Conservation (phyloP, 2,329 filamentous ascomycete genomes). For the Apiospora phragmitis region DNA sequence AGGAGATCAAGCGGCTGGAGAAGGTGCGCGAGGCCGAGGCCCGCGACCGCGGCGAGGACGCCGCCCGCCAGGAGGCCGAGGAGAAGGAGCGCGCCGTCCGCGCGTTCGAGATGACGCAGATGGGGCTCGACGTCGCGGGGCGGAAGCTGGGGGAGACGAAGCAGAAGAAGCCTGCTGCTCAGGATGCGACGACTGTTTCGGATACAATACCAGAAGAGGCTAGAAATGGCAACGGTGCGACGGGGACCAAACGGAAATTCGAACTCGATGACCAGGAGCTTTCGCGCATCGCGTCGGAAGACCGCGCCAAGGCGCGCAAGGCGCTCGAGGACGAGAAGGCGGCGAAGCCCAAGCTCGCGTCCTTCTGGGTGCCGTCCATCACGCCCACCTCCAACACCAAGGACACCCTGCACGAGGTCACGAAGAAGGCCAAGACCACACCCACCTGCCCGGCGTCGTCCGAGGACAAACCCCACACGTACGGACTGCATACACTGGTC, state of each 20-base stretch:
- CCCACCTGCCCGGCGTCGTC: conserved; percentile 78
- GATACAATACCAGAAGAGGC: neutral
- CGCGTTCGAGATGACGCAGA: conserved; percentile 85
- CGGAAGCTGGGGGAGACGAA: conserved; percentile 28
- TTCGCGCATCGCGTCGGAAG: conserved; percentile 66
- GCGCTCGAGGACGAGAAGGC: conserved; percentile 65
- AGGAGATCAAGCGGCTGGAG: conserved; percentile 83
- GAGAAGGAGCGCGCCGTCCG: conserved; percentile 68
- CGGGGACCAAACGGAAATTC: conserved; percentile 71
- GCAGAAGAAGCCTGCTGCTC: conserved; percentile 21
- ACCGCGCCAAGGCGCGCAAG: conserved; percentile 68
- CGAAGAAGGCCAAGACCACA: conserved; percentile 63
- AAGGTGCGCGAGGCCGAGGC: conserved; percentile 62
- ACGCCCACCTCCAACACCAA: conserved; percentile 69
- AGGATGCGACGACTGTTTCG: neutral
- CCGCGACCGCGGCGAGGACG: conserved; percentile 62
- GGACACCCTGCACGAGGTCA: conserved; percentile 53
- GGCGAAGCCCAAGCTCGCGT: conserved; percentile 70
- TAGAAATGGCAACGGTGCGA: conserved; percentile 34
- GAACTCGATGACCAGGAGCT: conserved; percentile 78
- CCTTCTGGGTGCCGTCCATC: conserved; percentile 90
- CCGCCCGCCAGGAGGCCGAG: conserved; percentile 65
- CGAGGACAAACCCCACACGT: conserved; percentile 65
- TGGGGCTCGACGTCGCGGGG: conserved; percentile 55
- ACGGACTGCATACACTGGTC: conserved; percentile 78